phyloP scores from a whole-genome alignment of 192 early-diverging fungal species.

The Podochytrium sp. region DNA sequence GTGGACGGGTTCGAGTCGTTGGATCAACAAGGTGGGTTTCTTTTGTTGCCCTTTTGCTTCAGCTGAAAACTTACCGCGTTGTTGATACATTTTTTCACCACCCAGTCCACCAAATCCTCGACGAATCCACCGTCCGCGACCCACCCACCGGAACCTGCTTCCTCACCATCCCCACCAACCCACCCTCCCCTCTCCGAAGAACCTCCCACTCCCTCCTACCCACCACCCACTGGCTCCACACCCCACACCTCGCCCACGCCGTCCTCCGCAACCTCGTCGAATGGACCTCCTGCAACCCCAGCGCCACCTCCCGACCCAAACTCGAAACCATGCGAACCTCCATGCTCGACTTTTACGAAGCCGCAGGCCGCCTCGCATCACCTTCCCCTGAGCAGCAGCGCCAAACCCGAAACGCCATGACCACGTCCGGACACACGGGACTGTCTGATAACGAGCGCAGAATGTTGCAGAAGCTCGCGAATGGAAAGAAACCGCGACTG shows the following conservation, averaged over 20 bases:
- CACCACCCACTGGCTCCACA: background rate
- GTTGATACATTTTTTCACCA: background rate
- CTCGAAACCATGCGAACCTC: background rate
- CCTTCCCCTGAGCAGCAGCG: background rate
- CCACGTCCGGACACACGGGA: background rate
- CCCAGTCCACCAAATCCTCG: conserved; percentile 6
- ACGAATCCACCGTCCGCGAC: background rate
- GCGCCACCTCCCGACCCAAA: background rate
- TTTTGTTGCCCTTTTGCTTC: too few species aligned
- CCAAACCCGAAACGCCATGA: background rate
- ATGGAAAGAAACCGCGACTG: background rate
- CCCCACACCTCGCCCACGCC: background rate
- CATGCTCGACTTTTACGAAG: conserved; percentile 20
- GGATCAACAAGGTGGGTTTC: background rate
- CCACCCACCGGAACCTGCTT: conserved; percentile 20
- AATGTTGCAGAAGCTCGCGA: background rate
- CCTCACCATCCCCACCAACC: background rate
- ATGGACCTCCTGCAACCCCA: background rate
- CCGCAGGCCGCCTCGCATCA: background rate
- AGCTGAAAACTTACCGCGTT: background rate
- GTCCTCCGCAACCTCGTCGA: background rate
- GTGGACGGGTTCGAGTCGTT: background rate
- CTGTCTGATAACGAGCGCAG: background rate
- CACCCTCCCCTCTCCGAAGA: background rate
- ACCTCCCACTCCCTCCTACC: background rate